Percentiles rank a stretch among this genome's conserved stretches.
phyloP scores from a whole-genome alignment of 768 basidiomycete species.

The Lactarius sanguifluus region DNA sequence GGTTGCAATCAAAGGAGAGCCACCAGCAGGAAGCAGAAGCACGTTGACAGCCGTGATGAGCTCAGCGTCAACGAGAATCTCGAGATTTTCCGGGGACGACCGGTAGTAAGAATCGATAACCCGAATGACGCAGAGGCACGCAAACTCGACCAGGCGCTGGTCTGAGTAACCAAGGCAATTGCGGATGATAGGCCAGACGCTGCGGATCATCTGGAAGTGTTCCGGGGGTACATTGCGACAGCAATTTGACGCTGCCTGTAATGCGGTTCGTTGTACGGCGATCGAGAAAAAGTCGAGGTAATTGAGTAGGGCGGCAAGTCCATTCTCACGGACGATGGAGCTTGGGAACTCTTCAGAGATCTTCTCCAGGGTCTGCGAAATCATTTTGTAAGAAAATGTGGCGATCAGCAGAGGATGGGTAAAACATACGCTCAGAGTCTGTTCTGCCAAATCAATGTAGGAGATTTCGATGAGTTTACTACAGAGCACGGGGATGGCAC shows the following conservation, averaged over 20 bases:
- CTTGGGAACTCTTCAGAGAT: constrained; percentile 97
- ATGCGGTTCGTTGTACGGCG: constrained; percentile 92
- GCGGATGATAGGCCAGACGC: constrained; percentile 90
- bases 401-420: neutral
- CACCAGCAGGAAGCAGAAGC: constrained; percentile 81
- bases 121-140: constrained; percentile 91
- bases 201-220: constrained; percentile 83
- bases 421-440: constrained; percentile 88
- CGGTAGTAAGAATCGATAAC: constrained; percentile 92
- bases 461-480: constrained; percentile 96
- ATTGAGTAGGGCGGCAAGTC: constrained; percentile 87
- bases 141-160: constrained; percentile 96
- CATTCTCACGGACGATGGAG: constrained; percentile 94
- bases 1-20: constrained; percentile 79
- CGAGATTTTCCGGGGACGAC: constrained; percentile 79
- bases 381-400: constrained; percentile 27
- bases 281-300: constrained; percentile 99
- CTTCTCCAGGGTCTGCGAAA: constrained; percentile 87
- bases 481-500: constrained; percentile 97
- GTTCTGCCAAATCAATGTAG: constrained; percentile 97
- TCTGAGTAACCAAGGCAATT: constrained; percentile 91
- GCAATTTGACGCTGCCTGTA: constrained; percentile 96
- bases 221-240: constrained; percentile 91
- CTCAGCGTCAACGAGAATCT: constrained; percentile 76
- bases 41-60: constrained; percentile 82